Evolutionary conservation across 2,329 filamentous ascomycete genomes (phyloP), one percentile per base, ranked within the genome.

Genomic region (Scedosporium dehoogii): DNA sequence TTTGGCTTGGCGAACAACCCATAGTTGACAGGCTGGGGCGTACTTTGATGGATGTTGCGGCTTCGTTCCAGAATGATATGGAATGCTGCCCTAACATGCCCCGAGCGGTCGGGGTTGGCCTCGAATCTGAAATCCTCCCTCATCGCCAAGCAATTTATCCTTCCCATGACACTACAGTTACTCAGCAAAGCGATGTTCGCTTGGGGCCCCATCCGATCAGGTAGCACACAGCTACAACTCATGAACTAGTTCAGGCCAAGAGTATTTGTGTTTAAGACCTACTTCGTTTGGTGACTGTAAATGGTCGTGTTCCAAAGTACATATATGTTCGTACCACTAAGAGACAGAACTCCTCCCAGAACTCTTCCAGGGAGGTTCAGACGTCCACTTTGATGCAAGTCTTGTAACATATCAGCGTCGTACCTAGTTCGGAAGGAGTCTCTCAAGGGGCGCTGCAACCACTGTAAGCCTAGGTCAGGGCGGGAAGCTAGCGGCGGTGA

Each of bases 341-440:
- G 18, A 21, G 6, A 16, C 44, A 7, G n/a, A 48, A n/a, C 44
- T n/a, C 44, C 44, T 48, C 2, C 44, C 44, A n/a, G 16, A 7
- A 21, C 44, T 18, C 16, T 27, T 27, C 18, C 33, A 16, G 5
- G 44, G 51, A 53, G 51, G 59, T 51, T 55, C 33, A 53, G 44
- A 44, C 25, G 25, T 27, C 21, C 44, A 25, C 21, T 46, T 60
- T 60, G 59, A 60, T n/a, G 59, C 59, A 60, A 21, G 59, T 53
- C 25, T 6, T 38, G 59, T 60, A 29, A 60, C 59, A 60, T 55
- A 25, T 29, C 25, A 25, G 59, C 44, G 27, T 33, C 59, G 25
- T 44, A 10, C 12, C 10, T 46, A 41, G 44, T 29, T 29, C 5
- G 42, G 44, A 44, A 38, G 59, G 59, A 51, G 42, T 14, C 18